These are phyloP conservation scores for Trypanosoma conorhini DNA, from an alignment of 208 protist genomes.

Conservation along the genomic window DNA sequence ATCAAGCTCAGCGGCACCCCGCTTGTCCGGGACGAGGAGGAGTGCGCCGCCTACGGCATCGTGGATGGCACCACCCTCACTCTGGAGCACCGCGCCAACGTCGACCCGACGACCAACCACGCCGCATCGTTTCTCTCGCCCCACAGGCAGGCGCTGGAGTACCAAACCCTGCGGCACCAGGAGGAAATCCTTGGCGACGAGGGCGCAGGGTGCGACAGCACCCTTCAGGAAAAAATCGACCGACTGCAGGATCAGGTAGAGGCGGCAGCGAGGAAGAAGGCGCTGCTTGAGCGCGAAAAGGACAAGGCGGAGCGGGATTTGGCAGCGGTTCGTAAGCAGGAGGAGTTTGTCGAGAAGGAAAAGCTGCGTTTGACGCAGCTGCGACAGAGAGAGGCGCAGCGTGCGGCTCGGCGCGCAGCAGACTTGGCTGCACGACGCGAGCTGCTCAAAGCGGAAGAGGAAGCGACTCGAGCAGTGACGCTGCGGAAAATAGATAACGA, in stretches of 20 bases:
- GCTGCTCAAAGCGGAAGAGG: conserved; percentile 54
- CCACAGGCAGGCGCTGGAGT: conserved; percentile 50
- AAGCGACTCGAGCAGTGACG: conserved; percentile 43
- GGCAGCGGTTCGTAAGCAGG: conserved; percentile 27
- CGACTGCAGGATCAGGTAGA: conserved; percentile 40
- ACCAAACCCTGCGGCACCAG: conserved; percentile 67
- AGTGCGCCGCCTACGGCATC: conserved; percentile 61
- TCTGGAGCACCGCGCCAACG: conserved; percentile 31
- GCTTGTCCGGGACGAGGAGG: conserved; percentile 41
- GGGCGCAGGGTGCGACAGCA: conserved; percentile 27
- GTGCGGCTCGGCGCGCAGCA: conserved; percentile 33
- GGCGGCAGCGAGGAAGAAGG: conserved; percentile 24
- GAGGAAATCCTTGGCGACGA: conserved; percentile 40
- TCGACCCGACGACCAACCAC: not conserved
- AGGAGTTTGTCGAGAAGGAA: conserved; percentile 28
- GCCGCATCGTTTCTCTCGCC: conserved; percentile 31
- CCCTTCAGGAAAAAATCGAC: conserved; percentile 36
- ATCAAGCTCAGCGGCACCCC: conserved; percentile 61
- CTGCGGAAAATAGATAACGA: conserved; percentile 67
- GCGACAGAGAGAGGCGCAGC: conserved; percentile 35
- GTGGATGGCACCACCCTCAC: conserved; percentile 53
- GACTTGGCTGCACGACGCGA: conserved; percentile 55
- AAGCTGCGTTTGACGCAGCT: conserved; percentile 21
- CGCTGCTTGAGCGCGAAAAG: conserved; percentile 38
- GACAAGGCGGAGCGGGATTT: conserved; percentile 38